Evolutionary conservation across 148 eudicot genomes (phyloP), one percentile per base, ranked within the genome.

Genomic region (Arbutus unedo): DNA sequence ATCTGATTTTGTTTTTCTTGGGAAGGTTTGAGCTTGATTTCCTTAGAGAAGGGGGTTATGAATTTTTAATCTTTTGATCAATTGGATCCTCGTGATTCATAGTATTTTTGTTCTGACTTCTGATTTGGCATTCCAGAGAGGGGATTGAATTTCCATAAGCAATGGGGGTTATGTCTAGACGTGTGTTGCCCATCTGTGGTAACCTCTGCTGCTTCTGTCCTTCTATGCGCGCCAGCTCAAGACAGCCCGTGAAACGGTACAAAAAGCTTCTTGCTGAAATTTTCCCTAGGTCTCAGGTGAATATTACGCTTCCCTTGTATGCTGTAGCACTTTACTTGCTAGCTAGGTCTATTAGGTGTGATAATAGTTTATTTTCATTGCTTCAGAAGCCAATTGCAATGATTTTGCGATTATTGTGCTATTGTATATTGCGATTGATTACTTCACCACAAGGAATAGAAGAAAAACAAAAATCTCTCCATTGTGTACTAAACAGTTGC

Each of bases 91-190:
- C 49, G 38, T 31, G 48, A 19, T 14, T 79, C 23, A 16, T 47
- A n/a, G 50, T 14, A 68, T 50, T 51, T 80, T 7, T 56, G 59
- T 21, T 55, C 43, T 56, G 57, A 83, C 71, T 77, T 78, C 47
- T 55, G 62, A 43, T 25, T 66, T 81, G 23, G 66, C 18, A 21
- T 79, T 49, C 10, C 82, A 82, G 64, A 74, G 85, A n/a, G 81
- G 82, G 70, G 83, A 80, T 85, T 67, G 82, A 87, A 71, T 76
- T 13, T 64, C 38, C 38, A 48, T 62, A 45, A 19, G 68, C 83
- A 82, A 94, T 94, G 98, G 98, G 98, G 91, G 95, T 93, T 87
- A 92, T 94, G 94, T 94, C 98, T 64, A 91, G 98, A 82, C 89
- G 91, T 90, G 95, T 93, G 80, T 81, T 93, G 77, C 98, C 98